Conservation (phyloP, 2,329 filamentous ascomycete species). For the Aspergillus phoenicis region DNA sequence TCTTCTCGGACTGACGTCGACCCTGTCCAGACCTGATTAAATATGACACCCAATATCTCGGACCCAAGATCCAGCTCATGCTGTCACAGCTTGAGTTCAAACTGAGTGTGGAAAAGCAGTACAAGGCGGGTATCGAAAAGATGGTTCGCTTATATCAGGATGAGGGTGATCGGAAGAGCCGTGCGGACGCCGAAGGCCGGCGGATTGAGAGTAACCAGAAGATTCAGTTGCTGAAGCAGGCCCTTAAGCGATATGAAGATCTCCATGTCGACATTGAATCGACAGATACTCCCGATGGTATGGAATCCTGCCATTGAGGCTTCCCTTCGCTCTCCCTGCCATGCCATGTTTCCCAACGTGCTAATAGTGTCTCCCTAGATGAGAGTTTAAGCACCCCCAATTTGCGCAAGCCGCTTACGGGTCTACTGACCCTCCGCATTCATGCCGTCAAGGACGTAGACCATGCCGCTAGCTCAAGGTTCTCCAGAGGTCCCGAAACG, state of each 20-base stretch:
- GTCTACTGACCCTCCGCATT: conserved; percentile 82
- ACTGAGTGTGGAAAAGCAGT: conserved; percentile 97
- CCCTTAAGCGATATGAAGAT: conserved; percentile 94
- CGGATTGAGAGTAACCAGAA: conserved; percentile 97
- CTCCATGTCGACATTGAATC: conserved; percentile 90
- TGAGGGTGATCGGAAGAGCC: conserved; percentile 95
- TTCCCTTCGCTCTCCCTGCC: background rate
- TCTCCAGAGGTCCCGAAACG: conserved; percentile 88
- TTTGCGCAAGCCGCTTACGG: conserved; percentile 91
- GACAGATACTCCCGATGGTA: conserved; percentile 77
- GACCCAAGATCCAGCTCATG: conserved; percentile 98
- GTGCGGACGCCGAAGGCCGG: conserved; percentile 84
- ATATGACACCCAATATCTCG: conserved; percentile 93
- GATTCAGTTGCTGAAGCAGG: conserved; percentile 92
- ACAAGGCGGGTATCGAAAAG: conserved; percentile 98
- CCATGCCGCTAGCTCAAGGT: conserved; percentile 79
- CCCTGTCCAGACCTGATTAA: conserved; percentile 80
- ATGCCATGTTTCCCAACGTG: background rate
- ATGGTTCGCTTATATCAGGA: conserved; percentile 98
- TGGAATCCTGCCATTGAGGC: conserved; percentile 30
- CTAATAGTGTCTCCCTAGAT: conserved; percentile 59
- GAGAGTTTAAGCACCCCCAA: conserved; percentile 96
- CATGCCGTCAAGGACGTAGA: conserved; percentile 92
- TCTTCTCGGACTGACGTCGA: conserved; percentile 19
- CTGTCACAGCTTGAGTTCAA: conserved; percentile 98